These are phyloP conservation scores for Vachellia collinsii DNA, from an alignment of 306 rosid genomes.

Conservation along the genomic window DNA sequence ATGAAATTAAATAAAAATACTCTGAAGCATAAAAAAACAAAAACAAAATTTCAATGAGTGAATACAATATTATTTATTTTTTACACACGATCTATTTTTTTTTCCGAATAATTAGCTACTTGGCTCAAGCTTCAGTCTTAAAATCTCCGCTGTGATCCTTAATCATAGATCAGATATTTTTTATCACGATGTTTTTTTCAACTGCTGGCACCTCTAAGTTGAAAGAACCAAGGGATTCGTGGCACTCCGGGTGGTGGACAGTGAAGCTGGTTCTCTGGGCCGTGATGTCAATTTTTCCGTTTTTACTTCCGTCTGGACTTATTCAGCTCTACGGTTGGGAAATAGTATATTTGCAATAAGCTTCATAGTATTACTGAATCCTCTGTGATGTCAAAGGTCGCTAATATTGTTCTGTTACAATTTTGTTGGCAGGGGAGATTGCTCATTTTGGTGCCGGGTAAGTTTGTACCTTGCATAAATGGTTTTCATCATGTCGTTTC, in stretches of 20 bases:
- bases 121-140: slow-evolving; percentile 10
- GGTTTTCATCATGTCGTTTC: slow-evolving; percentile 29
- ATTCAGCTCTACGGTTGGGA: slow-evolving; percentile 88
- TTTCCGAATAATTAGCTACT: slow-evolving; percentile 24
- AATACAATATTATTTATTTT: not conserved
- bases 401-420: slow-evolving; percentile 35
- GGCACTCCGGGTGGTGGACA: slow-evolving; percentile 99
- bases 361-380: slow-evolving; percentile 28
- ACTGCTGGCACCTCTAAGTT: slow-evolving; percentile 81
- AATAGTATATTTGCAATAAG: slow-evolving; percentile 29
- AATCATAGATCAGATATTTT: slow-evolving; percentile 68
- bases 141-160: slow-evolving; percentile 51
- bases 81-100: not conserved
- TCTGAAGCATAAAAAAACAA: not conserved
- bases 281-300: slow-evolving; percentile 64
- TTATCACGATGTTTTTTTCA: slow-evolving; percentile 77
- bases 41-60: not conserved
- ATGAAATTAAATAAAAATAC: slow-evolving; percentile 1
- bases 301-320: slow-evolving; percentile 76
- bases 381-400: slow-evolving; percentile 19
- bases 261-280: slow-evolving; percentile 77
- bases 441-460: slow-evolving; percentile 99
- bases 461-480: slow-evolving; percentile 31
- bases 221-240: slow-evolving; percentile 57
- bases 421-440: slow-evolving; percentile 65